phyloP scores from a whole-genome alignment of 768 basidiomycete genomes.

The Boletales sp. region DNA sequence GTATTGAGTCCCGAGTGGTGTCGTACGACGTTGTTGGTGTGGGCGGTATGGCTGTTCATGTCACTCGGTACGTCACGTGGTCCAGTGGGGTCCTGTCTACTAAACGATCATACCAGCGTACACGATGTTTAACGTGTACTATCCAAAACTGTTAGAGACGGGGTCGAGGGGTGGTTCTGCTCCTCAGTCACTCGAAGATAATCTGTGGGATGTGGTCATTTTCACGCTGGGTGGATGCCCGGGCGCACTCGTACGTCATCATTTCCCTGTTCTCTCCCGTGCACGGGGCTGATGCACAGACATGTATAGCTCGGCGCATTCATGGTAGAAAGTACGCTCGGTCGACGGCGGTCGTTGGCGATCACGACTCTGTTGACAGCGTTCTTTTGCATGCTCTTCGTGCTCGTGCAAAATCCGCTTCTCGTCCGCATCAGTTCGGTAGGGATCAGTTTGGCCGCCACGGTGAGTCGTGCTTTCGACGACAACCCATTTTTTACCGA shows the following conservation, averaged over 20 bases:
- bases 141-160: constrained; percentile 82
- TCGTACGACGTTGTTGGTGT: constrained; percentile 72
- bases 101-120: constrained; percentile 46
- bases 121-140: constrained; percentile 91
- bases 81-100: background rate
- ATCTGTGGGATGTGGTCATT: constrained; percentile 81
- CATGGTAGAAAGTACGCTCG: constrained; percentile 67
- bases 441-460: constrained; percentile 73
- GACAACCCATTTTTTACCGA: background rate
- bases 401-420: constrained; percentile 50
- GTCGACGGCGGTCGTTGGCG: constrained; percentile 69
- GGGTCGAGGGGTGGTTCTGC: constrained; percentile 15
- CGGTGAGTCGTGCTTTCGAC: constrained; percentile 28
- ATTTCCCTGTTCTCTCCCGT: background rate
- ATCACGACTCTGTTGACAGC: constrained; percentile 75
- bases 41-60: constrained; percentile 75
- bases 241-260: constrained; percentile 65
- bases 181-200: constrained; percentile 52
- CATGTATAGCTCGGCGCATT: constrained; percentile 74
- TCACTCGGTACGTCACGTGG: constrained; percentile 57
- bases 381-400: constrained; percentile 69
- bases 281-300: background rate
- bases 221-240: constrained; percentile 85
- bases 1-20: constrained; percentile 76
- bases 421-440: constrained; percentile 68